A percentile compares a stretch with the other conserved stretches of the same genome.
phyloP scores from a whole-genome alignment of 2,329 filamentous ascomycete genomes.

The Alternaria sp. region DNA sequence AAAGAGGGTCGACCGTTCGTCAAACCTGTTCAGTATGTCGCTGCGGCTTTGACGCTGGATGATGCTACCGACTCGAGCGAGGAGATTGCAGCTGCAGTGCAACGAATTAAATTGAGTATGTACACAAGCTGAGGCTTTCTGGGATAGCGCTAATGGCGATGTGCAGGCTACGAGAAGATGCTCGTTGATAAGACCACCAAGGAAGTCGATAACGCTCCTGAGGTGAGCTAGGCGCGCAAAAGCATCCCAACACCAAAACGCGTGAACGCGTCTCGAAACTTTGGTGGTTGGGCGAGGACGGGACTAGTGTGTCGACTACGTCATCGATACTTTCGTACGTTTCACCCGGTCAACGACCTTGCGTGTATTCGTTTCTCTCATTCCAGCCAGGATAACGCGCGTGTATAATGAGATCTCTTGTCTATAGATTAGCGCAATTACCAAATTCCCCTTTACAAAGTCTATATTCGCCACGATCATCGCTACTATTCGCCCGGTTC shows the following conservation, averaged over 20 bases:
- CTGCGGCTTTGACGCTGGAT: neutral
- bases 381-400: too few relatives aligned
- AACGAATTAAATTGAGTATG: neutral
- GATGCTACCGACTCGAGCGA: neutral
- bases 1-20: too few relatives aligned
- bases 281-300: neutral
- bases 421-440: neutral
- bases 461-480: neutral
- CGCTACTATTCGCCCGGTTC: neutral
- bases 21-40: neutral
- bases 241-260: too few relatives aligned
- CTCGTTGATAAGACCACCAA: too few relatives aligned
- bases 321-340: constrained; percentile 5
- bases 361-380: neutral
- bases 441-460: neutral
- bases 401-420: neutral
- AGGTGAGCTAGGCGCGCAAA: too few relatives aligned
- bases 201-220: too few relatives aligned
- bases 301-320: constrained; percentile 8
- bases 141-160: too few relatives aligned
- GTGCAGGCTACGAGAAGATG: too few relatives aligned
- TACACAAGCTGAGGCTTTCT: too few relatives aligned
- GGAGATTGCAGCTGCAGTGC: neutral
- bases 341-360: neutral
- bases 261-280: too few relatives aligned